phyloP scores from a whole-genome alignment of 192 early-diverging fungal species.

The Coemansia interrupta region DNA sequence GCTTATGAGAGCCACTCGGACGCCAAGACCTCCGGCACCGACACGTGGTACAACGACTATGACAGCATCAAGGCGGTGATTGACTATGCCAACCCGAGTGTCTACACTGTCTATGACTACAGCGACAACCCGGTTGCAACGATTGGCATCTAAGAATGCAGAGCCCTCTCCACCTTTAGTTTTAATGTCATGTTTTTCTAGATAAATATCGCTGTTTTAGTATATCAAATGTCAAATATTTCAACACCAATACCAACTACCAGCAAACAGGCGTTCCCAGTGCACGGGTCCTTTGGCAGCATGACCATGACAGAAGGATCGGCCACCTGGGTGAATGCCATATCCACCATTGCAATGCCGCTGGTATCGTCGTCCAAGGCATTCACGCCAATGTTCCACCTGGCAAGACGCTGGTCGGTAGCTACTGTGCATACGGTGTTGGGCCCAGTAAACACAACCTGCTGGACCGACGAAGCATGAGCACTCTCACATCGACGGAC shows the following conservation, averaged over 20 bases:
- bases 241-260: slow-evolving; percentile 59
- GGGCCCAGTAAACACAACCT: slow-evolving; percentile 3
- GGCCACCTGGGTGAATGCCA: slow-evolving; percentile 60
- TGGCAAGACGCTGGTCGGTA: slow-evolving; percentile 67
- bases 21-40: slow-evolving; percentile 8
- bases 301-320: slow-evolving; percentile 63
- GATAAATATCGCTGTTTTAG: neutral
- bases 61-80: slow-evolving; percentile 33
- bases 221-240: slow-evolving; percentile 36
- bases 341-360: slow-evolving; percentile 12
- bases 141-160: slow-evolving; percentile 4
- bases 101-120: slow-evolving; percentile 33
- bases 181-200: slow-evolving; percentile 3
- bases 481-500: slow-evolving; percentile 36
- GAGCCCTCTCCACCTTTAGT: too few relatives aligned
- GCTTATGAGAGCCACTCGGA: slow-evolving; percentile 3
- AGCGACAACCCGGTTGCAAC: slow-evolving; percentile 21
- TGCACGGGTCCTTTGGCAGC: slow-evolving; percentile 5
- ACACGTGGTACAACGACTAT: slow-evolving; percentile 33
- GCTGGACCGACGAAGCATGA: slow-evolving; percentile 74
- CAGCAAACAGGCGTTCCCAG: neutral
- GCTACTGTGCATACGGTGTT: slow-evolving; percentile 39
- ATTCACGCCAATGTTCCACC: slow-evolving; percentile 43
- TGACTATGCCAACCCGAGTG: slow-evolving; percentile 27
- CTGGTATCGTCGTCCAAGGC: neutral